phyloP scores from a whole-genome alignment of 2,329 filamentous ascomycete species.

The Exophiala mesophila region DNA sequence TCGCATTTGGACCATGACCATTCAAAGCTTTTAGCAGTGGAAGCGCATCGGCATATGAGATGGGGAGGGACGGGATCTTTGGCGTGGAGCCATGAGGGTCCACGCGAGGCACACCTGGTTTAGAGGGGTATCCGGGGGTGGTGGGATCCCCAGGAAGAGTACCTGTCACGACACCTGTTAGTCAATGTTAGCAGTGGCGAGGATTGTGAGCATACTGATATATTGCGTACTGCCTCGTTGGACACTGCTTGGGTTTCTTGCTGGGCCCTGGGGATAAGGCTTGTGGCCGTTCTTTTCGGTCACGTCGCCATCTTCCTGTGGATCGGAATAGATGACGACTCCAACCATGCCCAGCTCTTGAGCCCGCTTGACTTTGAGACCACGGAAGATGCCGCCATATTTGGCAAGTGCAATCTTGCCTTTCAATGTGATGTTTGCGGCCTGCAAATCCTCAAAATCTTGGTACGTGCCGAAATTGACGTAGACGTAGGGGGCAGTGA shows the following conservation, averaged over 20 bases:
- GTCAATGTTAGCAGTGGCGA: slow-evolving; percentile 9
- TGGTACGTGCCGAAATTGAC: slow-evolving; percentile 85
- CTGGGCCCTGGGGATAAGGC: slow-evolving; percentile 78
- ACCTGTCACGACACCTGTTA: slow-evolving; percentile 36
- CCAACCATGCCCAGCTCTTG: slow-evolving; percentile 87
- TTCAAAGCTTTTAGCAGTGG: slow-evolving; percentile 88
- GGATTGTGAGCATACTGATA: slow-evolving; percentile 53
- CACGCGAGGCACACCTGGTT: slow-evolving; percentile 75
- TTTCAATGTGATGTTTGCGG: slow-evolving; percentile 67
- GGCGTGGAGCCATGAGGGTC: slow-evolving; percentile 68
- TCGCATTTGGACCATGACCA: slow-evolving; percentile 73
- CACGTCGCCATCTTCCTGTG: slow-evolving; percentile 77
- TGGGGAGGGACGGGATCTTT: slow-evolving; percentile 82
- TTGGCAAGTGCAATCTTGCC: slow-evolving; percentile 85
- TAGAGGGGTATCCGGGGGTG: slow-evolving; percentile 88
- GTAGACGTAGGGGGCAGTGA: slow-evolving; percentile 79
- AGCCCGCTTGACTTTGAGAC: slow-evolving; percentile 86
- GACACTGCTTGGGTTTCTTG: slow-evolving; percentile 80
- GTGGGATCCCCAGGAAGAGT: slow-evolving; percentile 70
- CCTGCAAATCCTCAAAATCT: slow-evolving; percentile 77
- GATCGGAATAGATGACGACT: slow-evolving; percentile 79
- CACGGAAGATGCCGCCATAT: slow-evolving; percentile 82
- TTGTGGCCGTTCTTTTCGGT: slow-evolving; percentile 77
- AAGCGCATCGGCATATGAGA: slow-evolving; percentile 81
- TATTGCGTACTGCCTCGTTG: slow-evolving; percentile 85